Evolutionary conservation across 192 early-diverging fungal genomes (phyloP), one percentile per base, ranked within the genome.

Genomic region (Backusella westeae): DNA sequence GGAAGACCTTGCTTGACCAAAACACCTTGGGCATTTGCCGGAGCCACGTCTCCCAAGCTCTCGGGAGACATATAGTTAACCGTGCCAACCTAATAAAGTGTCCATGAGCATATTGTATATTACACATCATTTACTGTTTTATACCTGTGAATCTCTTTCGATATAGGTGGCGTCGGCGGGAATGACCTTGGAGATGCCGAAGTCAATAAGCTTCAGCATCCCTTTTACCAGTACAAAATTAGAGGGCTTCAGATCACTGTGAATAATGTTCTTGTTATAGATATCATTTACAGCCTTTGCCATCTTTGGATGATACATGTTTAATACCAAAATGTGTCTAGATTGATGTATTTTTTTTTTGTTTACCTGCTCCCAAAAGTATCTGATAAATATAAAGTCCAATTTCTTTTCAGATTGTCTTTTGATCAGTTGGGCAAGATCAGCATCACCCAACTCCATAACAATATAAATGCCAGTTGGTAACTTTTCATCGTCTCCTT

Each of bases 51-150:
- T 15, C 10, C 1, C 3, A 76, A 49, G 6, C 95, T 90, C 81
- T 99, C 97, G 0, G 97, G 97, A 1, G 96, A 89, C 96, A 99
- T 99, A 79, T 98, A 99, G 72, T 97, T 97, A 10, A 94, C 83
- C 0, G 97, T 99, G 3, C 97, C 97, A 34, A 91, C 83, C 23
- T 23, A 23, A 23, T 23, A 29, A 29, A 29, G 29, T 29, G 29
- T 29, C 1, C 29, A 29, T 29, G 29, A 29, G 29, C 29, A 29
- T 29, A 29, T 29, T 29, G 1, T 29, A 29, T 29, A 29, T 29
- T 29, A 29, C 29, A 29, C 29, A 29, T 29, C 29, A 29, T 29
- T 29, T 29, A 29, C 29, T 29, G 29, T 29, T 29, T 29, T 1
- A 29, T 29, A 88, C 88, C 73, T 96, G 94, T 68, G 90, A 86